Evolutionary conservation across 768 basidiomycete species (phyloP).

Genomic region (Termitomyces sp.): DNA sequence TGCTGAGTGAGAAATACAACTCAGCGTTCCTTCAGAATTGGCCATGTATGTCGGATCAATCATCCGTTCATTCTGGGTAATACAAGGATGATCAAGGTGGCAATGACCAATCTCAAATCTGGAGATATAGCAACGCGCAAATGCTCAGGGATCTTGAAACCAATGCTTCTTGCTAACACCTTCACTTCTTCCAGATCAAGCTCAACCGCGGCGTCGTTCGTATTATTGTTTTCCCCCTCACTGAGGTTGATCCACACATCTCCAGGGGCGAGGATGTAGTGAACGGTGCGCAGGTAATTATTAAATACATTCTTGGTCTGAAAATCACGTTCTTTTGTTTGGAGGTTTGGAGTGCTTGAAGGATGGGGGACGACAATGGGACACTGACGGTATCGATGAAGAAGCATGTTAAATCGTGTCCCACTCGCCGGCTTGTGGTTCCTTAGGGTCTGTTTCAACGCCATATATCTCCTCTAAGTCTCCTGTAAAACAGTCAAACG

Average conservation of each 20-base stretch:
- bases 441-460: constrained; percentile 40
- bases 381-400: constrained; percentile 84
- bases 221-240: constrained; percentile 74
- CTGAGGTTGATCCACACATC: constrained; percentile 93
- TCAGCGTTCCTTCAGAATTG: constrained; percentile 74
- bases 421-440: constrained; percentile 76
- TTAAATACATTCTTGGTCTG: constrained; percentile 93
- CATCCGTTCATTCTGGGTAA: constrained; percentile 64
- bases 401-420: constrained; percentile 62
- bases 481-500: too few relatives aligned
- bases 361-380: not conserved
- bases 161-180: constrained; percentile 40
- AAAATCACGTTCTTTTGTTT: constrained; percentile 19
- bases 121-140: not conserved
- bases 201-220: constrained; percentile 80
- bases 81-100: not conserved
- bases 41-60: constrained; percentile 86
- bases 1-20: constrained; percentile 76
- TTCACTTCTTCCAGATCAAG: constrained; percentile 89
- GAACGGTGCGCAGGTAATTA: constrained; percentile 84
- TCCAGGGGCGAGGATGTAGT: constrained; percentile 73
- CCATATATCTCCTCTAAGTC: constrained; percentile 95
- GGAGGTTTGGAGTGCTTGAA: not conserved
- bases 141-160: too few relatives aligned
- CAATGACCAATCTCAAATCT: not conserved